Base-by-base conservation (phyloP, 495 filamentous ascomycete species). In the Peziza echinospora region DNA sequence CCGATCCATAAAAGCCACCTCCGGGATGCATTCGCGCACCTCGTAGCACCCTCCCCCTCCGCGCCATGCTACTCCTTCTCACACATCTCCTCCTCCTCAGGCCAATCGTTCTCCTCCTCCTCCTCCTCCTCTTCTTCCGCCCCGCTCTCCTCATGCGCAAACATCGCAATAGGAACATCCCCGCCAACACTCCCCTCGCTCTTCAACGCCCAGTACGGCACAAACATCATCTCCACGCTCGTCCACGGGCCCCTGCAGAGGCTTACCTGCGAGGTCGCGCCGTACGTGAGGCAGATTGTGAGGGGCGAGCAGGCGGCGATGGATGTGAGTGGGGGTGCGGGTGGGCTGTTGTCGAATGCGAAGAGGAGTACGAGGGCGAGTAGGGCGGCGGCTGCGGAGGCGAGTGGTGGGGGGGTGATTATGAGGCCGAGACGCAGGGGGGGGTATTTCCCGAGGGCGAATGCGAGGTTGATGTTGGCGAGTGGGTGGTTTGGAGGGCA, bases 291-390 rank as follows among this genome's bases (percentile, higher is more conserved):
- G 17, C 65, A 68, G 8, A 93, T 94, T 51, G 71, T 82, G 50
- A 69, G 85, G 0, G 52, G 73, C 11, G 69, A 68, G 13, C 65
- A 85, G 37, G 73, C 83, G 19, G 81, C 82, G 23, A 71, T 84
- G 28, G 81, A 80, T 10, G 91, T 87, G 0, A 66, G 86, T 0
- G 85, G 92, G 54, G 86, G 85, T 16, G 77, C 84, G 1, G 68
- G 69, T 40, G 41, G 21, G 41, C 21, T 43, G 41, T 19, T 21
- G 21, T 19, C 16, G 2, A 73, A 71, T 45, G 84, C 89, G 59
- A 69, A 71, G 44, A 93, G 84, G 74, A 87, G 93, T 59, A 67
- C 71, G n/a, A 66, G 66, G 21, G 67, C 73, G 5, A 55, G 55
- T 46, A 43, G 41, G 22, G 48, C 47, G 5, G 43, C 22, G 19